Base-by-base conservation (phyloP, 345 rosid genomes). In the Arabis alpina region DNA sequence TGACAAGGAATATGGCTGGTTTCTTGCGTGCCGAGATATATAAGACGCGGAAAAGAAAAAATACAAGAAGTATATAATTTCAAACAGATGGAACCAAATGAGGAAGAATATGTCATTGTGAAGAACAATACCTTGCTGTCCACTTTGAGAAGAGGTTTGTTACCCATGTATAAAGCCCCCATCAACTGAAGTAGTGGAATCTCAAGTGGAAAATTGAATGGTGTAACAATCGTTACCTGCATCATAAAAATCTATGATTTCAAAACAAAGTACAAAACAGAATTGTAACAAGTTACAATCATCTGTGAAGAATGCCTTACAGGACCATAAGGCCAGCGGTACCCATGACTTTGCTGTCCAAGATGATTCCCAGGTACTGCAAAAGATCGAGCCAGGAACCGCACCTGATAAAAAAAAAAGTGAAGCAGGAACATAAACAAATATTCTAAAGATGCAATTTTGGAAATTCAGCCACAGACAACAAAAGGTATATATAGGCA, bases 141-240 rank as follows among this genome's bases (percentile, higher is more conserved):
- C 56, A 91, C 99, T 80, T 94, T 94, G 48, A 91, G 88, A 72
- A 89, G 60, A 28, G 97, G 95, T 74, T 94, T 94, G 87, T 94
- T 94, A 69, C 99, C 99, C 99, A 94, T 93, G 64, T 89, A 94
- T 52, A 94, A 79, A 36, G 99, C 96, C 54, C 97, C 99, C 99
- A 94, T 89, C 83, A 94, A 45, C 82, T 94, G 99, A 80, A 94
- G 96, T 41, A 86, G 77, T 0, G 99, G 99, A 81, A 94, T 94
- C 90, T 94, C 99, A 27, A 94, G 81, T 8, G 99, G 97, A 66
- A 94, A 94, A 77, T 94, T 94, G 82, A 94, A 94, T 23, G 99
- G 99, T 44, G 99, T 94, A 62, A 94, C 69, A 75, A 94, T 85
- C 3, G 97, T 97, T 41, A 94, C 97, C 99, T 94, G 84, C 80